Evolutionary conservation across 371 early-diverging fungal species (phyloP).

Genomic region (Encephalitozoon romaleae): DNA sequence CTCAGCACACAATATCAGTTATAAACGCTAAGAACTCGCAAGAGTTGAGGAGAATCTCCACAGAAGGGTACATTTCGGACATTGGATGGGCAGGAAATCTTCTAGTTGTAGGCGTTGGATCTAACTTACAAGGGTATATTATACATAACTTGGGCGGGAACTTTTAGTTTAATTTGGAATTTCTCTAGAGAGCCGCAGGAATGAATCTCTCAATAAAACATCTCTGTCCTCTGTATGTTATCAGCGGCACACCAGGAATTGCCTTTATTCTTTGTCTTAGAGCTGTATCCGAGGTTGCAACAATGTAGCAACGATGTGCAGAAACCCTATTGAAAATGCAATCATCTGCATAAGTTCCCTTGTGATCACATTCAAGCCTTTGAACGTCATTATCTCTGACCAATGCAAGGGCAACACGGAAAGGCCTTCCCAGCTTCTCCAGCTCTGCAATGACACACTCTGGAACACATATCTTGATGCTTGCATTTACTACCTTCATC

Average conservation of each 20-base stretch:
- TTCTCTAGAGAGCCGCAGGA: slow-evolving; percentile 3
- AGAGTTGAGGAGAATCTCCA: neutral
- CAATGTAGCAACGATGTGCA: slow-evolving; percentile 90
- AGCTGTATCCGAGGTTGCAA: slow-evolving; percentile 96
- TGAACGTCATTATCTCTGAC: slow-evolving; percentile 63
- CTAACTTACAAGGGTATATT: neutral
- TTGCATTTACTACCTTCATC: slow-evolving; percentile 84
- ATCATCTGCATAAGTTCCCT: slow-evolving; percentile 99
- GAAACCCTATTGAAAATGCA: slow-evolving; percentile 88
- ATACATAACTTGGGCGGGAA: neutral
- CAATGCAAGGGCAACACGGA: slow-evolving; percentile 73
- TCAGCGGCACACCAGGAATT: slow-evolving; percentile 95
- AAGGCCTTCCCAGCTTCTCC: slow-evolving; percentile 92
- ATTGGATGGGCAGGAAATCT: neutral
- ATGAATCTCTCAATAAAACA: slow-evolving; percentile 84
- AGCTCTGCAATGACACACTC: slow-evolving; percentile 98
- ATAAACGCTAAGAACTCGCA: neutral
- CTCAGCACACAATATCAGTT: neutral
- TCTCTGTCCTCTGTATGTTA: slow-evolving; percentile 82
- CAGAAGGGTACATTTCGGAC: neutral
- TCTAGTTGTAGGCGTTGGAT: neutral
- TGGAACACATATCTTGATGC: slow-evolving; percentile 81
- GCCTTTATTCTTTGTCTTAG: slow-evolving; percentile 90
- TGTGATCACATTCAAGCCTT: slow-evolving; percentile 86
- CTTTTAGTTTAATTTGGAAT: neutral